Conservation (phyloP, 2,329 filamentous ascomycete genomes). For the Colletotrichum magnum region DNA sequence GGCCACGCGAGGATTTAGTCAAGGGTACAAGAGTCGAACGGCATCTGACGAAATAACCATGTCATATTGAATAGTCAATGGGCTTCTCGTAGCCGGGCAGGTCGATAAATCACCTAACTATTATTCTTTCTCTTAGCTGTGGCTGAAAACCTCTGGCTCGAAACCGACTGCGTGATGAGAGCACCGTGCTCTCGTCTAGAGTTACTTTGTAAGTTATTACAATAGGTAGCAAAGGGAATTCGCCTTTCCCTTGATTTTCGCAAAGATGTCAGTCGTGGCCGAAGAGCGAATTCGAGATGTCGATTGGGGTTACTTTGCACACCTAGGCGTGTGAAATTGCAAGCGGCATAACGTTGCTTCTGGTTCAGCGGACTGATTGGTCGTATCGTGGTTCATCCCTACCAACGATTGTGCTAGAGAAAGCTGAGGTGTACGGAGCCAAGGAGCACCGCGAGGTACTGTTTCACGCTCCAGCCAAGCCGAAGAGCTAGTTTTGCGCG, state of each 20-base stretch:
- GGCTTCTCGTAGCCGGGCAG: neutral
- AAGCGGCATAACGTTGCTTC: neutral
- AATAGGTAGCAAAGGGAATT: neutral
- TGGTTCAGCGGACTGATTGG: slow-evolving; percentile 15
- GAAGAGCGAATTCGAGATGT: slow-evolving; percentile 5
- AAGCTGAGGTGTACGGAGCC: neutral
- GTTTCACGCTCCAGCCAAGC: slow-evolving; percentile 28
- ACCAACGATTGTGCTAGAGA: neutral
- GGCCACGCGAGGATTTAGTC: neutral
- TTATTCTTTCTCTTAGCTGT: slow-evolving; percentile 3
- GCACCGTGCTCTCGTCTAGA: too few relatives aligned
- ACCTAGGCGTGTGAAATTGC: neutral
- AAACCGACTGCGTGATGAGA: too few relatives aligned
- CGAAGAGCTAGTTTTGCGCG: neutral
- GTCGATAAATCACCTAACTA: slow-evolving; percentile 7
- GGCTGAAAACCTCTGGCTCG: slow-evolving; percentile 16
- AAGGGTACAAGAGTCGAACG: neutral
- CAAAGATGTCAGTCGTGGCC: neutral
- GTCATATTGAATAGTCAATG: slow-evolving; percentile 7
- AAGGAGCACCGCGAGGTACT: slow-evolving; percentile 18
- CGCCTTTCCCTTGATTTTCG: slow-evolving; percentile 1
- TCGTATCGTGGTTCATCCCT: slow-evolving; percentile 30
- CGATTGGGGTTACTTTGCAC: neutral
- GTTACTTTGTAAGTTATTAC: too few relatives aligned
- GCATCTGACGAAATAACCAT: slow-evolving; percentile 20